Evolutionary conservation across 805 yeast species (phyloP), one percentile per base, ranked within the genome.

Genomic region (Saccharomycopsis sp.): DNA sequence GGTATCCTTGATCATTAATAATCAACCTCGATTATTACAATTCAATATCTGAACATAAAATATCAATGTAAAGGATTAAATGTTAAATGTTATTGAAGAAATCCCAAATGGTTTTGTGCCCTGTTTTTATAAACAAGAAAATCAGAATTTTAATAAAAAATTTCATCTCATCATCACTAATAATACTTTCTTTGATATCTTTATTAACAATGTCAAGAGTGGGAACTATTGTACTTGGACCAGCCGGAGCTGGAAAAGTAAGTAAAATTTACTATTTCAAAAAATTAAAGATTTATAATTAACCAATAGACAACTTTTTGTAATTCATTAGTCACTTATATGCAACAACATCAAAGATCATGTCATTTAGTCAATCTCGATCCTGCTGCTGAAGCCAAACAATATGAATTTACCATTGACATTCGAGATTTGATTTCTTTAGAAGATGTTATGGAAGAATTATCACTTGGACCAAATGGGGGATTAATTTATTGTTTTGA

Each of bases 121-220:
- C n/a, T n/a, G n/a, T n/a, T n/a, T n/a, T n/a, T n/a, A n/a, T n/a
- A n/a, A n/a, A n/a, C n/a, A n/a, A n/a, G n/a, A n/a, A n/a, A n/a
- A n/a, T n/a, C n/a, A n/a, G n/a, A n/a, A n/a, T n/a, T n/a, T n/a
- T n/a, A n/a, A n/a, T n/a, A n/a, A n/a, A n/a, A n/a, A n/a, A n/a
- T n/a, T n/a, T n/a, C n/a, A n/a, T n/a, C n/a, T n/a, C n/a, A n/a
- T n/a, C n/a, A n/a, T n/a, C n/a, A n/a, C n/a, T n/a, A n/a, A n/a
- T n/a, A n/a, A n/a, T n/a, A n/a, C n/a, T n/a, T n/a, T n/a, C n/a
- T n/a, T n/a, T n/a, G n/a, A n/a, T n/a, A n/a, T n/a, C n/a, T n/a
- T n/a, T n/a, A n/a, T n/a, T n/a, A n/a, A n/a, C n/a, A n/a, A 89
- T 92, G 98, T 86, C 96, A 3, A 70, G 95, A 62, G 95, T 87